Percentiles rank a stretch among this genome's conserved stretches.
These are phyloP conservation scores for Prototheca wickerhamii DNA, from an alignment of 163 green algal genomes.

Conservation along the genomic window DNA sequence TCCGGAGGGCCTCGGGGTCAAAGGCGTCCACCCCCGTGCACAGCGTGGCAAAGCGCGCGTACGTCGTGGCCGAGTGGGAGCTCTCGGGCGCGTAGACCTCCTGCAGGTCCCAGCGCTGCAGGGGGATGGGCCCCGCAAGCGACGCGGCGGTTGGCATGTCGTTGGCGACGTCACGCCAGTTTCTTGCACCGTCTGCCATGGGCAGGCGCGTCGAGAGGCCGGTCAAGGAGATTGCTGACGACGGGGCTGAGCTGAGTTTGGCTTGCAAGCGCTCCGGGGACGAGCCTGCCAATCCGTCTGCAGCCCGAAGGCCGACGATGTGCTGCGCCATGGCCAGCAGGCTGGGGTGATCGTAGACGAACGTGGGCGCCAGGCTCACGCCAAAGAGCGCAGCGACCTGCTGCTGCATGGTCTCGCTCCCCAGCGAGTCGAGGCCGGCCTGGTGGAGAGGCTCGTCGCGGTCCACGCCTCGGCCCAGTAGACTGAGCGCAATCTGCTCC, in stretches of 20 bases:
- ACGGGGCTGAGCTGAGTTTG: neutral
- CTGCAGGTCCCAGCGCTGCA: constrained; percentile 41
- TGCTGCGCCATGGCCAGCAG: constrained; percentile 22
- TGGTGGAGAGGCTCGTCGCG: constrained; percentile 19
- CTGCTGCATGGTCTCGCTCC: neutral
- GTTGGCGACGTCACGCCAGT: neutral
- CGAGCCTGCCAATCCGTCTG: neutral
- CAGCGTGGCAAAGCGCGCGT: constrained; percentile 54
- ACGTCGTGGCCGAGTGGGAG: neutral
- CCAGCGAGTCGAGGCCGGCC: constrained; percentile 40
- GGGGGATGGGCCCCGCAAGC: constrained; percentile 27
- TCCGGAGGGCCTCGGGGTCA: constrained; percentile 56
- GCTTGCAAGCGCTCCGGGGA: neutral
- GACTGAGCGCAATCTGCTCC: neutral
- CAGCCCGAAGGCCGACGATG: neutral
- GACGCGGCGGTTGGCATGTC: neutral
- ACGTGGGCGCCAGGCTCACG: constrained; percentile 53
- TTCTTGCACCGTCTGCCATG: neutral
- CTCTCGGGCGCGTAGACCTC: neutral
- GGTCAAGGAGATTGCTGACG: neutral
- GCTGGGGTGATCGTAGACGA: constrained; percentile 76
- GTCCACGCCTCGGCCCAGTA: neutral
- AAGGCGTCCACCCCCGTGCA: constrained; percentile 51
- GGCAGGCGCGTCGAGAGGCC: neutral
- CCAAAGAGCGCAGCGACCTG: constrained; percentile 8